Evolutionary conservation across 768 basidiomycete species (phyloP), one percentile per base, ranked within the genome.

Genomic region (Trametes cubensis): DNA sequence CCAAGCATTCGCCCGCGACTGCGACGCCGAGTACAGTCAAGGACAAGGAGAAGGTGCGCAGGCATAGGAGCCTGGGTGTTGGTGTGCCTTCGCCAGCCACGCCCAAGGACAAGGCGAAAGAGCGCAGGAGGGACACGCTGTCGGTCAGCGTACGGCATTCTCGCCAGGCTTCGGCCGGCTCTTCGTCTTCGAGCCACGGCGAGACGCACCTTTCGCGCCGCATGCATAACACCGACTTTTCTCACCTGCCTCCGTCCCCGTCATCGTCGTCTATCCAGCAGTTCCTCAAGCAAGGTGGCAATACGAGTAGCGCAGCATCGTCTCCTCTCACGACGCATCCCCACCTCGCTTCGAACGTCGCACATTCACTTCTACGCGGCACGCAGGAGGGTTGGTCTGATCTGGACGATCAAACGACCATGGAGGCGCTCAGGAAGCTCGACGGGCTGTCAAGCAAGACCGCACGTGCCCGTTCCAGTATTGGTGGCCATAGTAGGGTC

Each of bases 331-430:
- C 74, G 67, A 70, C 78, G 21, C 72, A 80, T 41, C 76, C 81
- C 25, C 73, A 72, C 40, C 79, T 84, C 66, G 77, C 86, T 40
- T 78, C 88, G 6, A 89, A 83, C 70, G 90, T 94, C 48, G 92
- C 90, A 0, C 92, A 95, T 70, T 93, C 92, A 1, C 77, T 94
- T 56, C 81, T 94, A 25, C 85, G 91, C 66, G 93, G 93, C 13
- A 93, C 90, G 6, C 92, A 94, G 72, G 89, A 93, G 72, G 93
- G 93, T 26, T 94, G 92, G 92, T 88, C 88, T 17, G 90, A 85
- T 62, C 81, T 94, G 68, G 89, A 93, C 68, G 93, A 95, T 70
- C 88, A 92, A 68, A 88, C 89, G 17, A 95, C 96, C 7, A 91
- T 86, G 7, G 95, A 96, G 69, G 93, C 94, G 10, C 79, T 99